Evolutionary conservation across 2,329 filamentous ascomycete species (phyloP), one percentile per base, ranked within the genome.

Genomic region (Pseudocercospora pini-densiflorae): DNA sequence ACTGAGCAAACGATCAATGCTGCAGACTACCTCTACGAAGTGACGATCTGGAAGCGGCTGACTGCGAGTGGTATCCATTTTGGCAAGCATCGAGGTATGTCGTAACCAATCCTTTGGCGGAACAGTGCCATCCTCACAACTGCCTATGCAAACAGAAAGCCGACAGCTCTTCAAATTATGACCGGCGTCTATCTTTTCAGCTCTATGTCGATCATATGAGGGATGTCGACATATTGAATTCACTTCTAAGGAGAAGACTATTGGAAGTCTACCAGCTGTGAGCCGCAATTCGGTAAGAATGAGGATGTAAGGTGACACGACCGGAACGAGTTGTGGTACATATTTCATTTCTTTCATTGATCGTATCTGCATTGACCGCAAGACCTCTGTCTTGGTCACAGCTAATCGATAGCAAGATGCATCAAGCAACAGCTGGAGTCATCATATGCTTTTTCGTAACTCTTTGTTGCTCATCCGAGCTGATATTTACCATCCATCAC

Each of bases 401-500:
- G 47, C 47, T 24, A n/a, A 3, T 24, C 19, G 9, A 23, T 21
- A 23, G 47, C 47, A 12, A 43, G 9, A 33, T 23, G 23, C 24
- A 31, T 29, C 8, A 33, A 12, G 53, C 53, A 27, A 33, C 12
- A 9, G 31, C 29, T 23, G 55, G 8, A 58, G 8, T 9, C 21
- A 5, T 19, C 55, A 1, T 40, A 21, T 21, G 9, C 53, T 31
- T 55, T 55, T 21, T 55, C 27, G 23, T n/a, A 21, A 21, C 51
- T 33, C 51, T n/a, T 36, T 3, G 19, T 10, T 12, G 19, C 8
- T 40, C 9, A 21, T 21, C n/a, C 14, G 1, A 21, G 31, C 19
- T 33, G 31, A 43, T 36, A 45, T 67, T 53, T 67, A 67, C 65
- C 65, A 64, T 53, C 58, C 59, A 63, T 70, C 64, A 58, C 70